Conservation (phyloP, 2,329 filamentous ascomycete species). For the Fusarium bactridioides region DNA sequence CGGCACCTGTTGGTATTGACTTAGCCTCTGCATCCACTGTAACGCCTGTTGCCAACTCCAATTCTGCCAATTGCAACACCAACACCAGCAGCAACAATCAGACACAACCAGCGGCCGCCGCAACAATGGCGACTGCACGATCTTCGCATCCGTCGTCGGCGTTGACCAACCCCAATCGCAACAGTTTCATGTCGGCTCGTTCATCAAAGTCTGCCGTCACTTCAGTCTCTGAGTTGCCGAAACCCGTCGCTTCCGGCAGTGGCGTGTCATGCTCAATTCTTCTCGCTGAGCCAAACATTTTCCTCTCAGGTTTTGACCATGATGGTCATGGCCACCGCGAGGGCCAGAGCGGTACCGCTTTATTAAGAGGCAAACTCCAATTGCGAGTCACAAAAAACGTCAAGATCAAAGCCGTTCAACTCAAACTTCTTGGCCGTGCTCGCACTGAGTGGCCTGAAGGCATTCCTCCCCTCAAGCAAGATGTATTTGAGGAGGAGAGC, state of each 20-base stretch:
- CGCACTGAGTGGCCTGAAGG: constrained; percentile 97
- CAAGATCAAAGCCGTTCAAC: constrained; percentile 89
- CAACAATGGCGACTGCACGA: constrained; percentile 37
- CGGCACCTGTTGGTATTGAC: constrained; percentile 32
- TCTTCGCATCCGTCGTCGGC: constrained; percentile 31
- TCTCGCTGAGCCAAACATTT: constrained; percentile 81
- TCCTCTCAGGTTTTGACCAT: constrained; percentile 80
- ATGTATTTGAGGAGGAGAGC: constrained; percentile 83
- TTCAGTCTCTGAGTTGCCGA: constrained; percentile 66
- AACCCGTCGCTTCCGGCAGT: constrained; percentile 81
- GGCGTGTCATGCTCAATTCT: constrained; percentile 77
- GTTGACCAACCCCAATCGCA: constrained; percentile 49
- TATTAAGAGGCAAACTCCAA: constrained; percentile 84
- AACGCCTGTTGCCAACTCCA: constrained; percentile 18
- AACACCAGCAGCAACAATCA: constrained; percentile 17
- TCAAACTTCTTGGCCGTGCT: constrained; percentile 86
- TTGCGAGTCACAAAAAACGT: constrained; percentile 86
- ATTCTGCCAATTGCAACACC: constrained; percentile 26
- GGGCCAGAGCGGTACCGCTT: constrained; percentile 74
- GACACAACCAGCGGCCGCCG: constrained; percentile 26
- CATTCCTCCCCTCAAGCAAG: constrained; percentile 85
- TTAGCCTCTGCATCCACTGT: constrained; percentile 35
- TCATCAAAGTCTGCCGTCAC: constrained; percentile 60
- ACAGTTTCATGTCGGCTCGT: constrained; percentile 60
- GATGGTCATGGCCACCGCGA: constrained; percentile 63